Conservation (phyloP, 352 stramenopile species). For the Phytophthora uliginosa region DNA sequence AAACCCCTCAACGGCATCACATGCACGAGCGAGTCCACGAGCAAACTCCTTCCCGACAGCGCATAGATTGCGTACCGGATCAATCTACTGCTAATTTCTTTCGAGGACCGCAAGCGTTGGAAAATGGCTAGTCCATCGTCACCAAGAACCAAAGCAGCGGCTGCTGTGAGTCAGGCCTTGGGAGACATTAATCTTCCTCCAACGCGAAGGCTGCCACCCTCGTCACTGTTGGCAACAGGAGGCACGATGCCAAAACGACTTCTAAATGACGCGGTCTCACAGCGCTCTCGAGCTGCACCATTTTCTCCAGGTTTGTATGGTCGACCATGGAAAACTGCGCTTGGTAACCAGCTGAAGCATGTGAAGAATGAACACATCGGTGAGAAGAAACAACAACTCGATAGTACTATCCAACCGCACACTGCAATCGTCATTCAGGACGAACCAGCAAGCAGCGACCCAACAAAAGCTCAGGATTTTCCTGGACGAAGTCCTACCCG, state of each 20-base stretch:
- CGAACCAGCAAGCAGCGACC: neutral
- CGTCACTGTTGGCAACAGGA: slow-evolving; percentile 20
- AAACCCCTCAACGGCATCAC: slow-evolving; percentile 28
- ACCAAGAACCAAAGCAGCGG: slow-evolving; percentile 34
- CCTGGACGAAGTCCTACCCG: slow-evolving; percentile 14
- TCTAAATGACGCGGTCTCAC: slow-evolving; percentile 9
- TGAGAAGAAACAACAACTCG: slow-evolving; percentile 6
- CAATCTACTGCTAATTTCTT: slow-evolving; percentile 1
- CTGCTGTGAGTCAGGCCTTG: slow-evolving; percentile 55
- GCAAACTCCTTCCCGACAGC: neutral
- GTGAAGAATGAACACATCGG: slow-evolving; percentile 13
- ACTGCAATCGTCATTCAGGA: slow-evolving; percentile 32
- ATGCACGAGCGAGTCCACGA: neutral
- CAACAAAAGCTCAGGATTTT: neutral
- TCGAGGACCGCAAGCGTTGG: neutral
- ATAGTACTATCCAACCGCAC: slow-evolving; percentile 9
- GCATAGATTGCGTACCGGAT: neutral
- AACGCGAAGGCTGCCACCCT: slow-evolving; percentile 3
- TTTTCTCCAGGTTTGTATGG: slow-evolving; percentile 21
- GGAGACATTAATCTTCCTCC: slow-evolving; percentile 32
- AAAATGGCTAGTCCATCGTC: slow-evolving; percentile 24
- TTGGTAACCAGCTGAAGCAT: slow-evolving; percentile 33
- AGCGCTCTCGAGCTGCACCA: slow-evolving; percentile 17
- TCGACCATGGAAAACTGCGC: slow-evolving; percentile 34
- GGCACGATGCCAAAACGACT: slow-evolving; percentile 7